Percentiles rank a stretch among this genome's conserved stretches.
phyloP scores from a whole-genome alignment of 2,329 filamentous ascomycete species.

The Rhynchosporium secalis region DNA sequence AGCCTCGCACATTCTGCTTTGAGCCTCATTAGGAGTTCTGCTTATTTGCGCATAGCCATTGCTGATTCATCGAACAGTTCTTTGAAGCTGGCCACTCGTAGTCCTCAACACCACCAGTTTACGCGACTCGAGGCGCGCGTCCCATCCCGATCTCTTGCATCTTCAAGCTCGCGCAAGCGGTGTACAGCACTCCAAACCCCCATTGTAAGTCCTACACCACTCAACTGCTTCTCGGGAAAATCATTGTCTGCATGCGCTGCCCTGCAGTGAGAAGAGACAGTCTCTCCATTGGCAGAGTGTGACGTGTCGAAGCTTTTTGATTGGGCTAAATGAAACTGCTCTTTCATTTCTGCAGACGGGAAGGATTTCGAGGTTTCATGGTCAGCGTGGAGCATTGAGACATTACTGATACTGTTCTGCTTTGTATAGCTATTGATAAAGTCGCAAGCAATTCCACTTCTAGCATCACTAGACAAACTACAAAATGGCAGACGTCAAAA shows the following conservation, averaged over 20 bases:
- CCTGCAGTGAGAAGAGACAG: slow-evolving; percentile 12
- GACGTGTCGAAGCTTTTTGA: slow-evolving; percentile 33
- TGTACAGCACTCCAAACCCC: slow-evolving; percentile 25
- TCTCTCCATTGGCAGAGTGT: slow-evolving; percentile 22
- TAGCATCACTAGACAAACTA: slow-evolving; percentile 12
- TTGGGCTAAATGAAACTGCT: slow-evolving; percentile 22
- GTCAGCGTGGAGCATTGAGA: slow-evolving; percentile 4
- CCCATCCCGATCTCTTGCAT: neutral
- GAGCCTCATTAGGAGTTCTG: neutral
- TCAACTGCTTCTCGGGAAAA: slow-evolving; percentile 20
- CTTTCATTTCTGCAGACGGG: slow-evolving; percentile 14
- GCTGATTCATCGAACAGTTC: neutral
- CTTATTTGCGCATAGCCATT: neutral
- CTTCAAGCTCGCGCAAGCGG: slow-evolving; percentile 16
- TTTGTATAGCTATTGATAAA: slow-evolving; percentile 15
- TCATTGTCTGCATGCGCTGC: slow-evolving; percentile 18
- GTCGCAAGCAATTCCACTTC: neutral
- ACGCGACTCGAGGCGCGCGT: slow-evolving; percentile 12
- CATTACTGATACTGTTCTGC: slow-evolving; percentile 22
- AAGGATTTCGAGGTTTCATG: slow-evolving; percentile 18
- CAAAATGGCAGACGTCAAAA: slow-evolving; percentile 38
- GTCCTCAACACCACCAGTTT: neutral
- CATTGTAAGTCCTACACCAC: slow-evolving; percentile 23
- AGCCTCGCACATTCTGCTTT: neutral
- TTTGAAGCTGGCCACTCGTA: neutral